These are phyloP conservation scores for Boletales sp. DNA, from an alignment of 768 basidiomycete genomes.

Conservation along the genomic window DNA sequence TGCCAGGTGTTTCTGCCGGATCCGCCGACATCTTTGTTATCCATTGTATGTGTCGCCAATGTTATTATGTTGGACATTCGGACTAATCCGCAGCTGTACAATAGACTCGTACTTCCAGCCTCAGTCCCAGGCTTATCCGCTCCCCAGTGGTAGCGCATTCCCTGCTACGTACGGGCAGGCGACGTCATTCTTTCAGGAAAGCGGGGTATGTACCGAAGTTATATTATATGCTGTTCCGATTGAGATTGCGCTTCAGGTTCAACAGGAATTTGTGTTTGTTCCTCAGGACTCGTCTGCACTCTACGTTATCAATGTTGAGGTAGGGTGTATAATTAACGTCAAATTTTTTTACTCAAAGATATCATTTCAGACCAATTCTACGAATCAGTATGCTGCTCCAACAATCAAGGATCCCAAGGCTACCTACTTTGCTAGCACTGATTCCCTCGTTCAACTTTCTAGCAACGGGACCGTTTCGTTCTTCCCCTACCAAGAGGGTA, in stretches of 20 bases:
- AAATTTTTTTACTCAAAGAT: conserved; percentile 3
- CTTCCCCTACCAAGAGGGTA: conserved; percentile 53
- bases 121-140: conserved; percentile 53
- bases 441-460: conserved; percentile 65
- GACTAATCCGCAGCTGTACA: background rate
- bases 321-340: conserved; percentile 17
- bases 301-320: conserved; percentile 73
- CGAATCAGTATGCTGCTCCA: conserved; percentile 58
- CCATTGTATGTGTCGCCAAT: conserved; percentile 58
- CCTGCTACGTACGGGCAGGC: conserved; percentile 67
- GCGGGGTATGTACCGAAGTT: conserved; percentile 39
- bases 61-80: background rate
- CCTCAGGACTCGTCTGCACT: conserved; percentile 69
- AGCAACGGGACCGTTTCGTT: conserved; percentile 57
- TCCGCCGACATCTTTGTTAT: conserved; percentile 80
- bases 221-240: background rate
- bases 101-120: conserved; percentile 81
- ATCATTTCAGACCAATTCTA: conserved; percentile 55
- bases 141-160: conserved; percentile 46
- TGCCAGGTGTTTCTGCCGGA: conserved; percentile 64
- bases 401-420: conserved; percentile 54
- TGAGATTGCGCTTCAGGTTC: conserved; percentile 40
- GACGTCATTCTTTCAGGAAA: conserved; percentile 61
- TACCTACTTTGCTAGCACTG: conserved; percentile 60
- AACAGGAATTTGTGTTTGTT: conserved; percentile 74